These are phyloP conservation scores for Inga leiocalycina DNA, from an alignment of 306 rosid genomes.

Conservation along the genomic window DNA sequence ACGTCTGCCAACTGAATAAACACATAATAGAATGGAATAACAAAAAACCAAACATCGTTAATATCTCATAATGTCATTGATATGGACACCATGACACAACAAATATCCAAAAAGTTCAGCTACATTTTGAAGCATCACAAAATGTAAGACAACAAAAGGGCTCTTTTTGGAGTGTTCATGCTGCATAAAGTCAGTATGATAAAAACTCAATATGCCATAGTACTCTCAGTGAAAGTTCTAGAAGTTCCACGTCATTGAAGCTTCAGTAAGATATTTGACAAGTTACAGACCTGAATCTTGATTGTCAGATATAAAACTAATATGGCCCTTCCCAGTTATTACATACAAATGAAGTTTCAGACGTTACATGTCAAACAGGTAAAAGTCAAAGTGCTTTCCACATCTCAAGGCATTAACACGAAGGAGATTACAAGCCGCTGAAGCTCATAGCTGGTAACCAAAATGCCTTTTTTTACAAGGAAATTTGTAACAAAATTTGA, in stretches of 20 bases:
- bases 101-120: not conserved
- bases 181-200: not conserved
- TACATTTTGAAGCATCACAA: not conserved
- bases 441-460: not conserved
- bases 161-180: not conserved
- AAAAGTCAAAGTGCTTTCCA: not conserved
- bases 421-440: not conserved
- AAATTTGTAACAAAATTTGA: not conserved
- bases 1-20: constrained; percentile 77
- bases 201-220: constrained; percentile 27
- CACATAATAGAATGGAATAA: constrained; percentile 23
- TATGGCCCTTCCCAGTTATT: not conserved
- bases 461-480: not conserved
- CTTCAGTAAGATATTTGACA: not conserved
- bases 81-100: not conserved
- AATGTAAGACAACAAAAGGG: not conserved
- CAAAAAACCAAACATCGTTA: not conserved
- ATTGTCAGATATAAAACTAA: not conserved
- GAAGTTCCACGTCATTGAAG: constrained; percentile 1
- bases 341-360: constrained; percentile 4
- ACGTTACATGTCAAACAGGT: not conserved
- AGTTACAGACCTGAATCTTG: not conserved
- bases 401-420: not conserved
- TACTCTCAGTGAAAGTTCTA: constrained; percentile 9
- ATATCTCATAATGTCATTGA: not conserved